Evolutionary conservation across 148 eudicot genomes (phyloP), one percentile per base, ranked within the genome.

Genomic region (Fagopyrum tataricum): DNA sequence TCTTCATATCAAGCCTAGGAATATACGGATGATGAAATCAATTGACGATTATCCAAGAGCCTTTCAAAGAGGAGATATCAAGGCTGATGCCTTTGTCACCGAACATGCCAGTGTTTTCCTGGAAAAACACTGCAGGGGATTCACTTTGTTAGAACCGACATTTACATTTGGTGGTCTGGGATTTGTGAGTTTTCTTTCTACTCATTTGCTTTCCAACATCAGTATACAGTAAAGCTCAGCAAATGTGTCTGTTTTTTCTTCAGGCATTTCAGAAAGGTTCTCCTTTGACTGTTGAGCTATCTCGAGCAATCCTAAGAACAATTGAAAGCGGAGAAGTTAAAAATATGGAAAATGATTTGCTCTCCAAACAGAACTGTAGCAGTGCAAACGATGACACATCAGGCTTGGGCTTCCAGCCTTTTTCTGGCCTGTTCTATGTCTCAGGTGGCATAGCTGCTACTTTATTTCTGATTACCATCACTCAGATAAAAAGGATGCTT

Each of bases 21-120:
- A 81, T 17, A 48, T 81, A 13, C 77, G 31, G 72, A 39, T 44
- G 17, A 59, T 44, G 2, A 23, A 40, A 55, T 77, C 78, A 5
- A 70, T 73, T 44, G 74, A 70, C 37, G 82, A 73, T 39, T 81
- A 84, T 73, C 76, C 71, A 0, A 21, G 8, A n/a, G 81, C 84
- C 48, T 84, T 84, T 43, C 52, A 77, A 56, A 77, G 71, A 31
- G 81, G 87, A 26, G 72, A 79, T 20, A 84, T 84, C 24, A 70
- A 70, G 21, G 87, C 81, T 31, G 87, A 85, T 55, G 82, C 79
- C 78, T 75, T 84, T 47, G 77, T 79, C 43, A 64, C 76, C 13
- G 76, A 77, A 8, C 83, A 81, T 39, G 83, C 87, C 43, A 76
- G 81, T 26, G 76, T 84, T 4, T 84, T 84, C 70, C 62, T 84